These are phyloP conservation scores for Magnusiomyces suaveolens DNA, from an alignment of 1,139 yeast genomes.

Conservation along the genomic window DNA sequence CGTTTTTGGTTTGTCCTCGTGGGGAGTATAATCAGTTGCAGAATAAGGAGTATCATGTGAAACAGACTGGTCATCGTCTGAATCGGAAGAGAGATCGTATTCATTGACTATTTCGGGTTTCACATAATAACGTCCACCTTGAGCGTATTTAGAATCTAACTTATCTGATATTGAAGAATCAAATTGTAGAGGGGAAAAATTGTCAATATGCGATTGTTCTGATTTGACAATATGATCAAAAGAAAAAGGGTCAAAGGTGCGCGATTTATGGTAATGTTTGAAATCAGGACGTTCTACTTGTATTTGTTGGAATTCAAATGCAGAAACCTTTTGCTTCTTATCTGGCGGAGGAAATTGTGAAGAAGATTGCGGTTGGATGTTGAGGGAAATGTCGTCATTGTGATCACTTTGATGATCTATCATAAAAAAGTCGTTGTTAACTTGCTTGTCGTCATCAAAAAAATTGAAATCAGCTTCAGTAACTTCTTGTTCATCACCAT, in stretches of 20 bases:
- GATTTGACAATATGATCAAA: background rate
- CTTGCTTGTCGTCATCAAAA: slow-evolving; percentile 22
- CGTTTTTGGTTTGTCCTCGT: background rate
- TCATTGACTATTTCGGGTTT: slow-evolving; percentile 24
- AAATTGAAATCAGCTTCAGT: slow-evolving; percentile 38
- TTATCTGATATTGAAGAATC: slow-evolving; percentile 67
- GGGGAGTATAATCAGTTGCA: background rate
- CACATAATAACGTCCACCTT: slow-evolving; percentile 78
- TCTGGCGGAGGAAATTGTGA: background rate
- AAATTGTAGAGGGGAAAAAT: slow-evolving; percentile 68
- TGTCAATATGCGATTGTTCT: background rate
- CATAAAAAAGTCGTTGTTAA: background rate
- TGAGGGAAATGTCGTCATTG: background rate
- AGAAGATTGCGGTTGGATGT: background rate
- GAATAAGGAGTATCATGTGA: background rate
- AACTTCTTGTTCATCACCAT: slow-evolving; percentile 35
- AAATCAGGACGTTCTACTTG: background rate
- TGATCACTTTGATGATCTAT: background rate
- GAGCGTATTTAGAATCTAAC: slow-evolving; percentile 72
- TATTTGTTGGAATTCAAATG: background rate
- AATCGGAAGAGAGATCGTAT: slow-evolving; percentile 6
- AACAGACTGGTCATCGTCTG: background rate
- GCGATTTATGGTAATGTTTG: background rate
- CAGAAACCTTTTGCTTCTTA: background rate
- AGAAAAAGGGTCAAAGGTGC: background rate